phyloP scores from a whole-genome alignment of 495 filamentous ascomycete species.

The Neurospora sp. region DNA sequence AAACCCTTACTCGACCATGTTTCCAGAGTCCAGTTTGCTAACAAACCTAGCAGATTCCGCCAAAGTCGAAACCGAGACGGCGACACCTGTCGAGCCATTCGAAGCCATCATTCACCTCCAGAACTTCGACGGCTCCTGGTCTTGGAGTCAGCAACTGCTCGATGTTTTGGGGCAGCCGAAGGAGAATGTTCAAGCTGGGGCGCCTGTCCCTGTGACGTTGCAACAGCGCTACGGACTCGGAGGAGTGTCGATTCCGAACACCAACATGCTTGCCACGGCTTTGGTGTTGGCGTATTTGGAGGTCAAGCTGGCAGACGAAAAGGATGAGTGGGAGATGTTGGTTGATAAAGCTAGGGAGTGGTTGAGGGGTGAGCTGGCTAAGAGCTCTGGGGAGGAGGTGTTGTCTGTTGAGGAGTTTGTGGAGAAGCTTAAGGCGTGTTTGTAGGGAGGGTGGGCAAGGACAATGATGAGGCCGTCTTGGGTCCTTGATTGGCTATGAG shows the following conservation, averaged over 20 bases:
- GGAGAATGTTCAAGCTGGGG: background rate
- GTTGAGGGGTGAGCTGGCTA: conserved; percentile 15
- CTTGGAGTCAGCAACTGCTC: conserved; percentile 7
- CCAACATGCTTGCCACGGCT: conserved; percentile 32
- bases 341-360: conserved; percentile 38
- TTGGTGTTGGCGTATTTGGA: conserved; percentile 41
- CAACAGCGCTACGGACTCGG: no score
- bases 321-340: conserved; percentile 47
- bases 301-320: conserved; percentile 22
- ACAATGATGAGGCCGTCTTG: background rate
- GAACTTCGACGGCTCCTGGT: conserved; percentile 41
- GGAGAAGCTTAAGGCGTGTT: conserved; percentile 3
- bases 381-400: background rate
- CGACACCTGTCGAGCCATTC: conserved; percentile 7
- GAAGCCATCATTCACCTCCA: conserved; percentile 34
- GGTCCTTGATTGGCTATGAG: background rate
- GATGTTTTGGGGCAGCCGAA: conserved; percentile 12
- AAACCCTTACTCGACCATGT: background rate
- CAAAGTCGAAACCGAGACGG: background rate
- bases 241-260: background rate
- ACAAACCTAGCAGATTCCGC: background rate
- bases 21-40: background rate
- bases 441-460: background rate
- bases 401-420: conserved; percentile 6
- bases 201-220: no score